Conservation (phyloP, 371 early-diverging fungal genomes). For the Rhizopus sp. region DNA sequence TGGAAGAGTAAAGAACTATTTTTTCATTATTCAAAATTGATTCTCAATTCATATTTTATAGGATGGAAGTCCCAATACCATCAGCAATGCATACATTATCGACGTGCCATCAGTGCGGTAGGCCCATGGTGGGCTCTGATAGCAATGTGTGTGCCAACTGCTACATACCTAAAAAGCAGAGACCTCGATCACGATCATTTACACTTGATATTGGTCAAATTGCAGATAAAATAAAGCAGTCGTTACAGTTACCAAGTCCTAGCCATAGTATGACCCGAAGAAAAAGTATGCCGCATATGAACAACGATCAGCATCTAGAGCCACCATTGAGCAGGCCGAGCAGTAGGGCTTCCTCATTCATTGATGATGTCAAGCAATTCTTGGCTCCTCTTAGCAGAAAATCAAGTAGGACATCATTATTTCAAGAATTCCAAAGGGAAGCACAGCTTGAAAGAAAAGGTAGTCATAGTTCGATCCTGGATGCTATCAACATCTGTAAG, state of each 20-base stretch:
- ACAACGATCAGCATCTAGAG: background rate
- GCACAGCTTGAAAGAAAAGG: constrained; percentile 9
- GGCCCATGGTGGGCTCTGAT: background rate
- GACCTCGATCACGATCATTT: constrained; percentile 23
- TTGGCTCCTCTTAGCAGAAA: constrained; percentile 23
- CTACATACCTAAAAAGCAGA: constrained; percentile 3
- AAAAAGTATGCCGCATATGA: constrained; percentile 27
- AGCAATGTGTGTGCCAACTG: constrained; percentile 14
- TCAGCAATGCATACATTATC: constrained; percentile 4
- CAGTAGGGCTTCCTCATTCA: constrained; percentile 28
- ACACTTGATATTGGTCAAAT: constrained; percentile 16
- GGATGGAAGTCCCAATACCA: constrained; percentile 3
- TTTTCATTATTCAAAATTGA: background rate
- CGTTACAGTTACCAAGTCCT: constrained; percentile 9
- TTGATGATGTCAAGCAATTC: constrained; percentile 31
- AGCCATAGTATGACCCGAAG: constrained; percentile 6
- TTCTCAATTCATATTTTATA: background rate
- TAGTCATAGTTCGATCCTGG: constrained; percentile 22
- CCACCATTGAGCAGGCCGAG: constrained; percentile 1
- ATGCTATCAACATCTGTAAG: constrained; percentile 23
- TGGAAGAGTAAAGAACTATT: constrained; percentile 18
- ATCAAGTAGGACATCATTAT: constrained; percentile 25
- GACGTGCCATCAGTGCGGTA: constrained; percentile 15
- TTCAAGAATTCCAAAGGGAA: constrained; percentile 15
- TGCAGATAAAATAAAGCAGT: constrained; percentile 25